Evolutionary conservation across 192 early-diverging fungal species (phyloP).

Genomic region (Coemansia sp.): DNA sequence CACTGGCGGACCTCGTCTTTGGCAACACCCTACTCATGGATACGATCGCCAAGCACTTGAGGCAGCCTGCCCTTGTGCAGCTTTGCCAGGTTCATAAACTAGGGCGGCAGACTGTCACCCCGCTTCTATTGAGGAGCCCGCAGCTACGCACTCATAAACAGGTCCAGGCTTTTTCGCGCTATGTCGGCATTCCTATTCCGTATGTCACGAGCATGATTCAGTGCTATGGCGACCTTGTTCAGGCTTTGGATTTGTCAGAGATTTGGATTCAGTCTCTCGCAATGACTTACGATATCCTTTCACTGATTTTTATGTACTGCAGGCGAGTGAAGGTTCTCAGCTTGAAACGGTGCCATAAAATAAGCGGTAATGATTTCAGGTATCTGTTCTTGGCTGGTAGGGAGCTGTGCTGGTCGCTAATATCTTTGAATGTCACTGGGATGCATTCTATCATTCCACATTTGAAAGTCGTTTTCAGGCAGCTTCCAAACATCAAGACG

Average conservation of each 20-base stretch:
- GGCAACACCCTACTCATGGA: not conserved
- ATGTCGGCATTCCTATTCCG: not conserved
- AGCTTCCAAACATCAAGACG: not conserved
- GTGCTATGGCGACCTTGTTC: constrained; percentile 15
- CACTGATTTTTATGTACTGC: constrained; percentile 7
- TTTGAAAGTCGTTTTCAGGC: not conserved
- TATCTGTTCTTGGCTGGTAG: not conserved
- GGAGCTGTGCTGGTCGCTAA: constrained; percentile 7
- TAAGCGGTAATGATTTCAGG: not conserved
- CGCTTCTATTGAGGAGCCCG: constrained; percentile 5
- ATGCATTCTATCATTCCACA: not conserved
- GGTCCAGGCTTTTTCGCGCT: not conserved
- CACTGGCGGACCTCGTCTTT: not conserved
- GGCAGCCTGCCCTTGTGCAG: not conserved
- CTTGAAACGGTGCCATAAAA: constrained; percentile 8
- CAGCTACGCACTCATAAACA: not conserved
- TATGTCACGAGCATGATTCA: not conserved
- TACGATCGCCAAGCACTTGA: not conserved
- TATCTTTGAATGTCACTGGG: not conserved
- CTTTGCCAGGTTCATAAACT: not conserved
- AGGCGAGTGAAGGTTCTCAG: not conserved
- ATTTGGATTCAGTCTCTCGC: constrained; percentile 5
- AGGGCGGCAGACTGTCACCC: constrained; percentile 7
- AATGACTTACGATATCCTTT: constrained; percentile 1
- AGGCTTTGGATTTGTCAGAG: constrained; percentile 11